phyloP scores from a whole-genome alignment of 139 green algal species.

The Gonium pectorale region DNA sequence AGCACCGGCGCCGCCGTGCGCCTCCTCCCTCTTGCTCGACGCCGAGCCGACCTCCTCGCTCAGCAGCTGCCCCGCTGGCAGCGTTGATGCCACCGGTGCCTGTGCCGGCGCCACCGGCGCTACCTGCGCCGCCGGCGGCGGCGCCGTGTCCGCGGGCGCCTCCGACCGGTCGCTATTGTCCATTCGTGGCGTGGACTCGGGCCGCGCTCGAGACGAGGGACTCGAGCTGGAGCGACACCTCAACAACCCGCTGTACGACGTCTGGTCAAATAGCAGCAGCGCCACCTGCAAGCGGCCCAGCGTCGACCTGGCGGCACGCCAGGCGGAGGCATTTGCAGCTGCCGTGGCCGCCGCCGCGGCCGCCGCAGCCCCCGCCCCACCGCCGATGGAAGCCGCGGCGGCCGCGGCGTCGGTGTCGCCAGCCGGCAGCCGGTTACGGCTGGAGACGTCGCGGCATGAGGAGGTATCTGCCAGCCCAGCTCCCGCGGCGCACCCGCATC shows the following conservation, averaged over 20 bases:
- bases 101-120: neutral
- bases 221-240: neutral
- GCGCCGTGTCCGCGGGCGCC: neutral
- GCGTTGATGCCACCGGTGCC: neutral
- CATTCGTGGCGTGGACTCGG: too few species aligned
- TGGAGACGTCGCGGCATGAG: neutral
- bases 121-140: neutral
- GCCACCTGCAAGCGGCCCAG: neutral
- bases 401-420: neutral
- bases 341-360: slow-evolving; percentile 9
- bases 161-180: neutral
- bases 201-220: neutral
- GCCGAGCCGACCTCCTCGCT: too few species aligned
- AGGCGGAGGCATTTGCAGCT: neutral
- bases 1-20: too few species aligned
- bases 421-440: neutral
- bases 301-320: neutral
- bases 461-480: neutral
- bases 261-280: slow-evolving; percentile 30
- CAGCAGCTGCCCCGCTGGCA: too few species aligned
- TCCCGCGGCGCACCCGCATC: neutral
- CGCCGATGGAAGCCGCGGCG: neutral
- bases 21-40: too few species aligned
- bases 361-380: neutral
- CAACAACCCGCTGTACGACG: slow-evolving; percentile 28